Evolutionary conservation across 495 filamentous ascomycete species (phyloP), one percentile per base, ranked within the genome.

Genomic region (Hyaloscypha bicolor): DNA sequence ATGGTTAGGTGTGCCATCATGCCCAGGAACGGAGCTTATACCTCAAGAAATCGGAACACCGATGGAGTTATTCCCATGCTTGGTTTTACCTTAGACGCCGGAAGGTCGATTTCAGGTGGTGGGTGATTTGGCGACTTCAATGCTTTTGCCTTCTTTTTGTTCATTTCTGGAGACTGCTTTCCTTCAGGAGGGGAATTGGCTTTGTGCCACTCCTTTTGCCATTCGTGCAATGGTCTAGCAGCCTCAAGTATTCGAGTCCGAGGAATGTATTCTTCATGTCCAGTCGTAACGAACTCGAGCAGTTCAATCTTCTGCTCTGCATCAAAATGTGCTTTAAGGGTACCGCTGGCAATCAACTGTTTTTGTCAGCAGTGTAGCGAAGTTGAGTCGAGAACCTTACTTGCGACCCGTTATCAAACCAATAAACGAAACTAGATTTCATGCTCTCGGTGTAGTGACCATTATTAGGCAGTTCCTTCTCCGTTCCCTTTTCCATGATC

Each of bases 121-220:
- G 82, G 77, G 6, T 76, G 76, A 33, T 74, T 69, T 2, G 83
- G 84, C 0, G 78, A 82, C 74, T 84, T 85, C 65, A 80, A 67
- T 14, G 72, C 65, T 69, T 78, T 81, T 4, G 76, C 63, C 69
- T 88, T 90, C 73, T 90, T 87, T 73, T 93, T 93, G 71, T 85
- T 86, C 83, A 86, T 82, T 73, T 91, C 90, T 4, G 91, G 91
- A 22, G 90, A 92, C 67, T 86, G 83, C 71, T 90, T 91, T 61
- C 80, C 80, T 63, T 92, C 89, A 32, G 83, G 77, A 0, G 69
- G 67, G 4, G 68, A 31, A 65, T 86, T 86, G 8, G 84, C 71
- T 37, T 76, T 81, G 31, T 75, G 74, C 83, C 83, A 86, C 32
- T 85, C 83, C 73, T 86, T 86, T 60, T 77, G 74, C 84, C 84